Evolutionary conservation across 805 yeast species (phyloP), one percentile per base, ranked within the genome.

Genomic region (Myxozyma nipponensis): DNA sequence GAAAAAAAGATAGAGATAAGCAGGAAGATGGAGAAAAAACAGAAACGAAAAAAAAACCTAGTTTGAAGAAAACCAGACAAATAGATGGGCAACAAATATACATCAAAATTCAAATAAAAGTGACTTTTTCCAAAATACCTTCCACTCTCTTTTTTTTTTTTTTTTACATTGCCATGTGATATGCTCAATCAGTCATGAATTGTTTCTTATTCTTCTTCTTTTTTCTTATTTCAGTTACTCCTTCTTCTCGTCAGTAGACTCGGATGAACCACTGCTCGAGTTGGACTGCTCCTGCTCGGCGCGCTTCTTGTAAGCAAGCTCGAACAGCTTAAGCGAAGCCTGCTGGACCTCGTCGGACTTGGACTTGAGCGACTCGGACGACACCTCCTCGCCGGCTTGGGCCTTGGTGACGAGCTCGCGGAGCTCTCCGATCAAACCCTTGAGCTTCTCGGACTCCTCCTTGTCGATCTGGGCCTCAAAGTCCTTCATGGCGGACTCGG

Each of bases 311-410:
- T 75, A 80, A 70, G 80, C 78, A 76, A 84, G 81, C 77, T 84
- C 90, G 72, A 86, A 86, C 60, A 85, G 82, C 73, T 85, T 84
- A 70, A 86, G 76, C 37, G 91, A 83, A 68, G 82, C 82, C 72
- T 77, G 78, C 76, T 86, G 91, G 70, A 86, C 78, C 71, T 83
- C 90, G 68, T 86, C 95, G 63, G 84, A 77, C 84, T 86, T 85
- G 71, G 77, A 69, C 78, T 84, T 85, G 72, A 86, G 77, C 62
- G 76, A 79, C 62, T 78, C 75, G 55, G 79, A 71, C 63, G 78
- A 76, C 60, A 81, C 83, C 57, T 81, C 84, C 64, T 79, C 84
- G 61, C 83, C 83, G 59, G 75, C 66, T 70, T 79, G 82, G 59
- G 78, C 81, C 74, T 82, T 83, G 66, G 83, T 84, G 59, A 84